These are phyloP conservation scores for Rhynchosporium secalis DNA, from an alignment of 2,329 filamentous ascomycete species.

Conservation along the genomic window DNA sequence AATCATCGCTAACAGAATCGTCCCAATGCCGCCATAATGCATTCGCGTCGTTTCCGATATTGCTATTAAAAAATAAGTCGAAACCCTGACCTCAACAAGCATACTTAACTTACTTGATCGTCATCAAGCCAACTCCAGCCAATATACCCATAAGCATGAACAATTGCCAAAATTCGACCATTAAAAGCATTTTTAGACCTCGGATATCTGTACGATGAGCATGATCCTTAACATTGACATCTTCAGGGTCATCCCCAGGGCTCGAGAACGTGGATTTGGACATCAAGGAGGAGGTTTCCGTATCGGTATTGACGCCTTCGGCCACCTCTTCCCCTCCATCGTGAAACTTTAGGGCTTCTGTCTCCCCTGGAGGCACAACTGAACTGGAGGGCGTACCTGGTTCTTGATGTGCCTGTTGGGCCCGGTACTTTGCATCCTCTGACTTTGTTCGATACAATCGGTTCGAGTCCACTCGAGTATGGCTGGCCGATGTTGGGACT, in stretches of 20 bases:
- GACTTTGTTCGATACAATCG: constrained; percentile 49
- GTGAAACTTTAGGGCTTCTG: constrained; percentile 36
- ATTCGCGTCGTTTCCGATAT: constrained; percentile 87
- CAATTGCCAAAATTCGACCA: constrained; percentile 84
- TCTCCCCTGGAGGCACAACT: constrained; percentile 38
- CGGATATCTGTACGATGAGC: constrained; percentile 88
- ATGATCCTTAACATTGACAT: constrained; percentile 63
- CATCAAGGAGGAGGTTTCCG: constrained; percentile 79
- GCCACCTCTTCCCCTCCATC: constrained; percentile 36
- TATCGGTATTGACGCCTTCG: constrained; percentile 42
- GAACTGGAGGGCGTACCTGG: constrained; percentile 60
- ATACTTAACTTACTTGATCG: constrained; percentile 79
- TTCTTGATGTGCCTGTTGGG: constrained; percentile 48
- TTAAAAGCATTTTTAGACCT: constrained; percentile 71
- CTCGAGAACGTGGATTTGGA: constrained; percentile 57
- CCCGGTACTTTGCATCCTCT: constrained; percentile 45
- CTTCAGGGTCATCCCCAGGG: constrained; percentile 49
- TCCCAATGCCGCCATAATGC: constrained; percentile 89
- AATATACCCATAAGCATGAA: constrained; percentile 87
- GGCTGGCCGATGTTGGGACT: constrained; percentile 42
- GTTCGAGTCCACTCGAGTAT: constrained; percentile 35
- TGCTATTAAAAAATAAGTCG: constrained; percentile 54
- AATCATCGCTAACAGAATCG: constrained; percentile 66
- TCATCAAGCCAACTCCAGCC: constrained; percentile 94
- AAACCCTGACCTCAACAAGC: neutral